These are phyloP conservation scores for Solanum chmielewskii DNA, from an alignment of 257 asterid species.

Conservation along the genomic window DNA sequence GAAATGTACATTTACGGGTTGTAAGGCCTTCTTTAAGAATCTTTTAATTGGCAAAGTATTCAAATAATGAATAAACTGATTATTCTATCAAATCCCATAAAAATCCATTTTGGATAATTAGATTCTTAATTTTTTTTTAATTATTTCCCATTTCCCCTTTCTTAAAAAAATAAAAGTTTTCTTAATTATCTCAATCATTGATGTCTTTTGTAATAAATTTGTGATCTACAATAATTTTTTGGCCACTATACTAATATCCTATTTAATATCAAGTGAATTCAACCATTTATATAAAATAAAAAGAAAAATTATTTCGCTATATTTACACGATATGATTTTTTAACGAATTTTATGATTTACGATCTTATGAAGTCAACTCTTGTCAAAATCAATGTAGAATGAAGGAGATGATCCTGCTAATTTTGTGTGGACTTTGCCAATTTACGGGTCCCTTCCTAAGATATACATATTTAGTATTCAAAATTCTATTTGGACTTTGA, in stretches of 20 bases:
- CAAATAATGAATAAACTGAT: not conserved
- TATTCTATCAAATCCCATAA: constrained; percentile 6
- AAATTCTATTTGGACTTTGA: not conserved
- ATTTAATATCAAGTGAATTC: not conserved
- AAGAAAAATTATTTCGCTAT: not conserved
- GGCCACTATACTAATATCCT: not conserved
- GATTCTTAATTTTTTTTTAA: not conserved
- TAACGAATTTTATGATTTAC: not conserved
- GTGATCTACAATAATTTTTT: not conserved
- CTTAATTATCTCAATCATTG: constrained; percentile 8
- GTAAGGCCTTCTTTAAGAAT: constrained; percentile 18
- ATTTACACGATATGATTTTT: not conserved
- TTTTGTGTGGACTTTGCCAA: not conserved
- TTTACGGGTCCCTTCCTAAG: not conserved
- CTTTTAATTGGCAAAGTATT: constrained; percentile 15
- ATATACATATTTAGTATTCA: not conserved
- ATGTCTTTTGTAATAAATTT: not conserved
- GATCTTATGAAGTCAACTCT: not conserved
- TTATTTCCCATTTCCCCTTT: not conserved
- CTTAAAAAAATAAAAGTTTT: not conserved
- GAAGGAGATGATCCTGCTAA: not conserved
- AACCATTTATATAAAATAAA: not conserved
- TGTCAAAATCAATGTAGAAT: not conserved
- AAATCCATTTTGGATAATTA: constrained; percentile 1
- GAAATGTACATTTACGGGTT: constrained; percentile 29